Base-by-base conservation (phyloP, 805 yeast species). In the Candida adriatica region DNA sequence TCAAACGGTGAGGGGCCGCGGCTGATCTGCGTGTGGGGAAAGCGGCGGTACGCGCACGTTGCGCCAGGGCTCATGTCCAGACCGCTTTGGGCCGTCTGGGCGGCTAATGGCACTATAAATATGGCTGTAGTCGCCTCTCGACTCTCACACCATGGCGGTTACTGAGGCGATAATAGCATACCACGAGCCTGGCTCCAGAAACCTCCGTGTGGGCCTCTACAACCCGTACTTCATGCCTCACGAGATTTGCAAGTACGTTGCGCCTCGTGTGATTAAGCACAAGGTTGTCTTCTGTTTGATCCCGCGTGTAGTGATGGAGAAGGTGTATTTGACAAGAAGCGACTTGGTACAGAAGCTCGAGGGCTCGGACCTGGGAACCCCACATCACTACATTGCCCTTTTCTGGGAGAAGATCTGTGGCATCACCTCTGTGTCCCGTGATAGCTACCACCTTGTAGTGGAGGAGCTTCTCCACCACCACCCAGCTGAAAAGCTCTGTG, bases 161-260 rank as follows among this genome's bases (percentile, higher is more conserved):
- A 2, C 31, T 13, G 38, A 36, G 14, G 40, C 40, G 6, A 24
- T 36, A 18, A 33, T 36, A 10, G 34, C 37, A 6, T 36, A 36
- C 22, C 16, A 14, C 6, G 40, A 36, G 20, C 36, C 37, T n/a
- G 37, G 34, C 2, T 27, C 37, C 3, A 18, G 29, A 18, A 29
- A 17, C 13, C 6, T 36, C 11, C 30, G 36, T 13, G 32, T 36
- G 9, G 40, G 37, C 13, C 36, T 26, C 18, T 36, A 36, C 24
- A 36, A 36, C 25, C 40, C 40, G 2, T 36, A 36, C 37, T 36
- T 32, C 37, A 36, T 36, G 40, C 40, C 40, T 7, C 37, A 32
- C 13, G 40, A 36, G 30, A 36, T 36, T 23, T 34, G 40, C 20
- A 36, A 36, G 27, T 27, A 24, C 18, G 40, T 36, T 23, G 40